phyloP scores from a whole-genome alignment of 768 basidiomycete species.

The Lactifluus echinatus region DNA sequence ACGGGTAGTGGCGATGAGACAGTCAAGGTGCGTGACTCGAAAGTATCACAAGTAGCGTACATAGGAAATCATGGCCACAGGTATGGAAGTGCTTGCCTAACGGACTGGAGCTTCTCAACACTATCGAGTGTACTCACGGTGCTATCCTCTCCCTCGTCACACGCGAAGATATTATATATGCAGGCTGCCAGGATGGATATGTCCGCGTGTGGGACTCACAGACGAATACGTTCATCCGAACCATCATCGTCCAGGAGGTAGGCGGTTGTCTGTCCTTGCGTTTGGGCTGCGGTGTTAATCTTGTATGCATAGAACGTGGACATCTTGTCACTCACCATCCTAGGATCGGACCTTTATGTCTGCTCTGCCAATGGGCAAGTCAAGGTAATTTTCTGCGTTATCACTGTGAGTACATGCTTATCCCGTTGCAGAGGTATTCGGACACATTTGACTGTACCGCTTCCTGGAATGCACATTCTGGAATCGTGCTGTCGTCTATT shows the following conservation, averaged over 20 bases:
- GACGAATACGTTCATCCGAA: constrained; percentile 78
- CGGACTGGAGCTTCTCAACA: constrained; percentile 45
- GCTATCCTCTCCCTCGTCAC: constrained; percentile 77
- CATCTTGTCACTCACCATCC: constrained; percentile 69
- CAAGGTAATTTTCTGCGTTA: constrained; percentile 37
- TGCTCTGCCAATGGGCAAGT: constrained; percentile 51
- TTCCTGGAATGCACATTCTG: constrained; percentile 73
- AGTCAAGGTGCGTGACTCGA: constrained; percentile 52
- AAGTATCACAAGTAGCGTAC: not conserved
- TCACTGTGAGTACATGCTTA: not conserved
- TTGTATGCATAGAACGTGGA: constrained; percentile 50
- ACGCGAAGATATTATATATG: constrained; percentile 74
- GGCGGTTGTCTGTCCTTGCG: constrained; percentile 1
- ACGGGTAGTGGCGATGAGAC: constrained; percentile 89
- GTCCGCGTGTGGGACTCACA: constrained; percentile 89
- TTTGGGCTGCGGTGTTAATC: not conserved
- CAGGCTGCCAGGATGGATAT: constrained; percentile 90
- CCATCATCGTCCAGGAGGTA: constrained; percentile 80
- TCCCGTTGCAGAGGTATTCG: constrained; percentile 57
- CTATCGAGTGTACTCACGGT: constrained; percentile 64
- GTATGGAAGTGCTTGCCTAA: constrained; percentile 53
- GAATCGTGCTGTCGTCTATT: constrained; percentile 75
- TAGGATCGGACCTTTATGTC: constrained; percentile 46
- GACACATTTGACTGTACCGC: constrained; percentile 78
- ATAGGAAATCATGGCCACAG: constrained; percentile 28